Base-by-base conservation (phyloP, 1,139 yeast genomes). In the Pneumocystis oryctolagi region DNA sequence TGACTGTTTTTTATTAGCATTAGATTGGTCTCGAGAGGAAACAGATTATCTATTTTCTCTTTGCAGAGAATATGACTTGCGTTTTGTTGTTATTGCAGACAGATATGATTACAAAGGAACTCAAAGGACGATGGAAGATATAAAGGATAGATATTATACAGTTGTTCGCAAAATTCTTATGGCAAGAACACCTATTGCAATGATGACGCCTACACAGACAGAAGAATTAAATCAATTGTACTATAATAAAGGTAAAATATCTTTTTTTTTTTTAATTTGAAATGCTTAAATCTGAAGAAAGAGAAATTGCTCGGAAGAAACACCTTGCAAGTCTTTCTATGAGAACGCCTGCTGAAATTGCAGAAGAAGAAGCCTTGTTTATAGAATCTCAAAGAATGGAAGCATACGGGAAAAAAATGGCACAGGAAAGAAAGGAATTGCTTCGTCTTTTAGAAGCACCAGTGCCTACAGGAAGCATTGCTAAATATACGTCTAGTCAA, bases 291-390 rank as follows among this genome's bases (percentile, higher is more conserved):
- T 14, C 25, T 47, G 14, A 47, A 68, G 78, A 74, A 31, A 82
- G 82, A 67, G 98, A 94, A 72, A 67, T 80, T 31, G 88, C 85
- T 68, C 81, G 98, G 68, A 92, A 90, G 69, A 82, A 82, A 62
- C 92, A 92, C 71, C 76, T 92, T 62, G 86, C 84, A 69, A 82
- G 87, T 67, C 76, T 92, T 39, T 77, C 92, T 60, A 83, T 83
- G 63, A 78, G 99, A 68, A 84, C 94, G 2, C 97, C 98, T 0
- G 96, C 97, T 0, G 98, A 92, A 72, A 88, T 92, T 57, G 97
- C 98, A 0, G 98, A 92, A 73, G 99, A 92, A 73, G 97, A 94
- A 73, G 89, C 96, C 0, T 77, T 92, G 62, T 89, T 92, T 2
- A 84, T 90, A 60, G 98, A 92, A 72, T 95, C 97, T 1, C 82